Conservation (phyloP, 2,329 filamentous ascomycete species). For the Chaetomium strumarium region DNA sequence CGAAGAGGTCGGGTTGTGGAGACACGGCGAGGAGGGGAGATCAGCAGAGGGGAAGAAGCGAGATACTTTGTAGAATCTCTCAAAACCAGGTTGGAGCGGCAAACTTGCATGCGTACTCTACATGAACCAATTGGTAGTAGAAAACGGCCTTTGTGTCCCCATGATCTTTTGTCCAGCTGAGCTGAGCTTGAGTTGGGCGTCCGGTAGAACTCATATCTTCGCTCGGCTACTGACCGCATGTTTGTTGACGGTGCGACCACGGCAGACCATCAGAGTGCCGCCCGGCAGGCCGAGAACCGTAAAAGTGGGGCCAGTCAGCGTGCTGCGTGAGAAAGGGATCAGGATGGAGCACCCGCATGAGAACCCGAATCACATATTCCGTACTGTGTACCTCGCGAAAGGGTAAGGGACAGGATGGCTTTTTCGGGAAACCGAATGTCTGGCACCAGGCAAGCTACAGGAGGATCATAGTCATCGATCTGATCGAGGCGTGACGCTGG, state of each 20-base stretch:
- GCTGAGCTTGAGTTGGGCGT: slow-evolving; percentile 1
- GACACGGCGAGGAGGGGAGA: slow-evolving; percentile 5
- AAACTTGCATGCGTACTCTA: neutral
- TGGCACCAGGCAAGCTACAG: neutral
- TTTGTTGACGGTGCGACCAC: slow-evolving; percentile 13
- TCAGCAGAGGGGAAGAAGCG: neutral
- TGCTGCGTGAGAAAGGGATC: slow-evolving; percentile 11
- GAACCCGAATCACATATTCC: neutral
- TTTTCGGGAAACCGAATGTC: too few relatives aligned
- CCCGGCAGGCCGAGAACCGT: slow-evolving; percentile 8
- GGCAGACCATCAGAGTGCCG: neutral
- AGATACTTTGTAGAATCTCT: neutral
- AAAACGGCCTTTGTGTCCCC: neutral
- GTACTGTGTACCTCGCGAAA: too few relatives aligned
- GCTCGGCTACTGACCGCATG: slow-evolving; percentile 21
- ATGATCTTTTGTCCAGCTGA: neutral
- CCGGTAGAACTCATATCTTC: neutral
- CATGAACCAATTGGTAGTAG: neutral
- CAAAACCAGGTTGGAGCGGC: too few relatives aligned
- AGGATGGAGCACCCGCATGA: slow-evolving; percentile 12
- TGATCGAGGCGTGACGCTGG: too few relatives aligned
- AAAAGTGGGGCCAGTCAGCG: slow-evolving; percentile 14
- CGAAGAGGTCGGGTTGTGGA: slow-evolving; percentile 13
- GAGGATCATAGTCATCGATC: too few relatives aligned
- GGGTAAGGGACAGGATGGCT: too few relatives aligned